These are phyloP conservation scores for Flaveria robusta DNA, from an alignment of 129 eudicot species.

Conservation along the genomic window DNA sequence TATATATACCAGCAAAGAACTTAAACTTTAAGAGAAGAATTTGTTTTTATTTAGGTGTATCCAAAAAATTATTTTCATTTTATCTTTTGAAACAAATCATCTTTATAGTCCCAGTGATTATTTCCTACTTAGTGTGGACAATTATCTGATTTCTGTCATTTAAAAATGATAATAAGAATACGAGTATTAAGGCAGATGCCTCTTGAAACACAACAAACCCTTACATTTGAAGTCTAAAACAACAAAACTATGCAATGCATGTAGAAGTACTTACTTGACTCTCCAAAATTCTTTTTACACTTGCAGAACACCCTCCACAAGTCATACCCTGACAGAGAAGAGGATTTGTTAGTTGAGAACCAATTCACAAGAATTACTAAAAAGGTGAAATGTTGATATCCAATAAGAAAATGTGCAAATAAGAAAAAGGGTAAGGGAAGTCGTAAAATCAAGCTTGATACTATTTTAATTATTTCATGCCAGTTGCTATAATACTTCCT, in stretches of 20 bases:
- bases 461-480: slow-evolving; percentile 8
- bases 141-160: neutral
- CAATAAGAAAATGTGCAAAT: slow-evolving; percentile 9
- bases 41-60: neutral
- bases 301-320: slow-evolving; percentile 98
- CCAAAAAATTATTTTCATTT: neutral
- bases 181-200: neutral
- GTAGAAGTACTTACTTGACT: slow-evolving; percentile 62
- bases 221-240: neutral
- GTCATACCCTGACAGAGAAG: slow-evolving; percentile 75
- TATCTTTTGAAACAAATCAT: slow-evolving; percentile 3
- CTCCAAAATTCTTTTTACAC: slow-evolving; percentile 90
- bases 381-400: neutral
- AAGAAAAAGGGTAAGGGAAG: neutral
- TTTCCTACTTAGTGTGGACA: neutral
- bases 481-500: neutral
- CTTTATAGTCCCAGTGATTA: neutral
- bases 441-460: neutral
- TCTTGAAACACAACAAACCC: slow-evolving; percentile 2
- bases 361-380: neutral
- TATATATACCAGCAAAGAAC: neutral
- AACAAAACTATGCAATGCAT: neutral
- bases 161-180: neutral
- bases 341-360: neutral
- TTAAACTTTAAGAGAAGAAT: neutral